Evolutionary conservation across 2,329 filamentous ascomycete genomes (phyloP), one percentile per base, ranked within the genome.

Genomic region (Scytalidium sp.): DNA sequence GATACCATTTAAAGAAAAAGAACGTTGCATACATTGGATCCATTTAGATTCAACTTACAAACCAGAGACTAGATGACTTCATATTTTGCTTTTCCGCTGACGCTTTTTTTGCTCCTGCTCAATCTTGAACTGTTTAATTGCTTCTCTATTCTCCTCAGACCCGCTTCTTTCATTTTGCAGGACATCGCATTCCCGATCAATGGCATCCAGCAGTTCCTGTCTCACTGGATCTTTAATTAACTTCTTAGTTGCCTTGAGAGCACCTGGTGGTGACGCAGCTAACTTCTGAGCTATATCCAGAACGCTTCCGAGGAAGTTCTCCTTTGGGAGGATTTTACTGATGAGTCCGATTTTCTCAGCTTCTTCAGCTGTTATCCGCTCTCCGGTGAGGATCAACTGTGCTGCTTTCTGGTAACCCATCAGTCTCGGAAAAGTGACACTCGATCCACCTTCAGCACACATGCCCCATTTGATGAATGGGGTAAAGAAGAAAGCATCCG

Each of bases 401-500:
- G 58, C 52, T 2, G 58, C 56, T 47, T 53, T 59, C 23, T 59
- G 57, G 23, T 61, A 49, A 2, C 58, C 58, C 58, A 61, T 56
- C 17, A 61, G 29, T 25, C 41, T 56, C 6, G 57, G 47, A 41
- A 61, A 57, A 10, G 58, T 45, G 41, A 56, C 41, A 47, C 57
- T 60, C 13, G 58, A 61, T 36, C 50, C 50, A 27, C 52, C 58
- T 50, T 61, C 58, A 15, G 57, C 42, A 3, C 50, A 47, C 52
- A 61, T 60, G 10, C 57, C 58, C 53, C 52, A 58, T 46, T 60
- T 58, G 8, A 60, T 55, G 29, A 61, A 61, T 1, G 58, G 58
- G 11, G 58, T 60, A 47, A 61, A 61, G 46, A 61, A 59, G 43
- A 57, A 60, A 3, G 58, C 57, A 41, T 58, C 52, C 2, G 57